Evolutionary conservation across 805 yeast genomes (phyloP).

Genomic region (Clavispora phyllophila): DNA sequence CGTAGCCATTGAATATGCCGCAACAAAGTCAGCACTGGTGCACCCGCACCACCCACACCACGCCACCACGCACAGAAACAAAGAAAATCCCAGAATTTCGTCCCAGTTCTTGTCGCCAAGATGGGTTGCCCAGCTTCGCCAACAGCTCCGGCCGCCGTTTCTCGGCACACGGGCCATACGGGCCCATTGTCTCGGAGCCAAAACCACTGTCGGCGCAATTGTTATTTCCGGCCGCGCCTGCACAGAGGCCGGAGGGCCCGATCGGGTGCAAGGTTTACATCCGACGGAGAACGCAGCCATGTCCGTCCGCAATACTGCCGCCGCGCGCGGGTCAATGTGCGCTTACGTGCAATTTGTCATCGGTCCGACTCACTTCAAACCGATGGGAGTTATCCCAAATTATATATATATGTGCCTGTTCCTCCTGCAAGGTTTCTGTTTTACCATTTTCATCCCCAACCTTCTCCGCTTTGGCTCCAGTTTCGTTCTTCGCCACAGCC

Average conservation of each 20-base stretch:
- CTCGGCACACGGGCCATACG: neutral
- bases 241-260: neutral
- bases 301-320: conserved; percentile 1
- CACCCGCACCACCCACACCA: too few relatives aligned
- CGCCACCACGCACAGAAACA: too few relatives aligned
- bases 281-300: neutral
- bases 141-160: too few relatives aligned
- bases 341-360: neutral
- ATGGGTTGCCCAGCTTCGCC: too few relatives aligned
- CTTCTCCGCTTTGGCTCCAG: neutral
- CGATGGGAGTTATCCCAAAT: neutral
- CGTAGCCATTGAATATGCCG: too few relatives aligned
- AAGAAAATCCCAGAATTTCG: too few relatives aligned
- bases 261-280: neutral
- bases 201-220: neutral
- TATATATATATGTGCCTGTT: neutral
- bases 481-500: too few relatives aligned
- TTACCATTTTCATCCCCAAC: neutral
- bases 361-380: neutral
- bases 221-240: neutral
- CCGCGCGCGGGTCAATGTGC: neutral
- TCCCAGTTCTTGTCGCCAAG: too few relatives aligned
- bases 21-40: too few relatives aligned
- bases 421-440: neutral
- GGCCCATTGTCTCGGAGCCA: neutral